A percentile compares a stretch with the other conserved stretches of the same genome.
phyloP scores from a whole-genome alignment of 129 eudicot genomes.

The Arctium minus region DNA sequence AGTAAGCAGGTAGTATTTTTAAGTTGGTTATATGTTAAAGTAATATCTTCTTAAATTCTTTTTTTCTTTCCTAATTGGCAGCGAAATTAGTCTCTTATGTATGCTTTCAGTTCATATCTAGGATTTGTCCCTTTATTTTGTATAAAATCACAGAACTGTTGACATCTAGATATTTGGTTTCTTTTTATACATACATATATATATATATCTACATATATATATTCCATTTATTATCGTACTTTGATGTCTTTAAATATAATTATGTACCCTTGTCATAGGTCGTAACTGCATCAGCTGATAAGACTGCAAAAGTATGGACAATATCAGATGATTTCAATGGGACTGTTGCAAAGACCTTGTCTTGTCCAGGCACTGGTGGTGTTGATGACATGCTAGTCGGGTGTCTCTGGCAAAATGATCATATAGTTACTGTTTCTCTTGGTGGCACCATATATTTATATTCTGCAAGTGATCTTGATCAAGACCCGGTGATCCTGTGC shows the following conservation, averaged over 20 bases:
- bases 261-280: conserved; percentile 41
- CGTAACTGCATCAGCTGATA: conserved; percentile 92
- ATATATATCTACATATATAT: neutral
- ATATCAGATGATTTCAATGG: conserved; percentile 79
- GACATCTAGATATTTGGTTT: neutral
- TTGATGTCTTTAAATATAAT: neutral
- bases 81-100: neutral
- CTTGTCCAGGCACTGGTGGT: conserved; percentile 78
- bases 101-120: conserved; percentile 1
- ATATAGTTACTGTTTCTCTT: conserved; percentile 83
- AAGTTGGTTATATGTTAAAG: conserved; percentile 7
- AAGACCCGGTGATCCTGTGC: conserved; percentile 62
- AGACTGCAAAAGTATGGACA: conserved; percentile 87
- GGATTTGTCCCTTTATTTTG: neutral
- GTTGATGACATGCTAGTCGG: conserved; percentile 97
- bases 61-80: neutral
- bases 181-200: neutral
- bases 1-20: conserved; percentile 60
- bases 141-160: neutral
- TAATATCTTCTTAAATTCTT: neutral
- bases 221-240: neutral
- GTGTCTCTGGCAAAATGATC: conserved; percentile 89
- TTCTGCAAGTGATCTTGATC: conserved; percentile 73
- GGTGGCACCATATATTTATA: conserved; percentile 81
- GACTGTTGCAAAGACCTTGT: conserved; percentile 51